These are phyloP conservation scores for Debaryomyces tyrocola DNA, from an alignment of 805 yeast genomes.

Conservation along the genomic window DNA sequence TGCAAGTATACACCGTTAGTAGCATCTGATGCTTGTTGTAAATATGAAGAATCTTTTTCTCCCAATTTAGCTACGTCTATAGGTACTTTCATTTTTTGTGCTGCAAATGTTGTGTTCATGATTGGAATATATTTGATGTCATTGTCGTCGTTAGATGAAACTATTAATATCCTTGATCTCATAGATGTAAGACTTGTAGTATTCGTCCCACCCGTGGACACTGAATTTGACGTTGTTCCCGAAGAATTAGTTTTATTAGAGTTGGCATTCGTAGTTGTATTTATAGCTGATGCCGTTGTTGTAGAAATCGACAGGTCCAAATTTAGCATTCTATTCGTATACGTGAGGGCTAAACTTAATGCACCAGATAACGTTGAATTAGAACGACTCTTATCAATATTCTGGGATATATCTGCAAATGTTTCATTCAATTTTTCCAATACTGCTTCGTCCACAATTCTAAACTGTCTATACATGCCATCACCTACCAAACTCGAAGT, in stretches of 20 bases:
- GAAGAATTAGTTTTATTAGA: slow-evolving; percentile 12
- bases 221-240: slow-evolving; percentile 6
- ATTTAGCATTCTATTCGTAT: slow-evolving; percentile 66
- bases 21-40: slow-evolving; percentile 95
- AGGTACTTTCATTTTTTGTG: slow-evolving; percentile 87
- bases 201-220: slow-evolving; percentile 10
- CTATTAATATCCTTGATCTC: slow-evolving; percentile 45
- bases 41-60: slow-evolving; percentile 62
- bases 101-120: slow-evolving; percentile 95
- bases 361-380: slow-evolving; percentile 63
- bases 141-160: slow-evolving; percentile 73
- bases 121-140: slow-evolving; percentile 84
- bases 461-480: slow-evolving; percentile 84
- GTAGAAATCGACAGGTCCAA: slow-evolving; percentile 47
- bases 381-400: slow-evolving; percentile 39
- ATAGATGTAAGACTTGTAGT: slow-evolving; percentile 26
- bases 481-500: slow-evolving; percentile 38
- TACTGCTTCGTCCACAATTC: slow-evolving; percentile 73
- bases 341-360: slow-evolving; percentile 75
- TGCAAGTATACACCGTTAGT: slow-evolving; percentile 85
- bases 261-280: slow-evolving; percentile 32
- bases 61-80: slow-evolving; percentile 88
- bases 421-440: slow-evolving; percentile 52
- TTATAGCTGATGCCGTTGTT: slow-evolving; percentile 44
- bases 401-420: slow-evolving; percentile 14